Base-by-base conservation (phyloP, 2,329 filamentous ascomycete species). In the Pseudocercospora fijiensis region DNA sequence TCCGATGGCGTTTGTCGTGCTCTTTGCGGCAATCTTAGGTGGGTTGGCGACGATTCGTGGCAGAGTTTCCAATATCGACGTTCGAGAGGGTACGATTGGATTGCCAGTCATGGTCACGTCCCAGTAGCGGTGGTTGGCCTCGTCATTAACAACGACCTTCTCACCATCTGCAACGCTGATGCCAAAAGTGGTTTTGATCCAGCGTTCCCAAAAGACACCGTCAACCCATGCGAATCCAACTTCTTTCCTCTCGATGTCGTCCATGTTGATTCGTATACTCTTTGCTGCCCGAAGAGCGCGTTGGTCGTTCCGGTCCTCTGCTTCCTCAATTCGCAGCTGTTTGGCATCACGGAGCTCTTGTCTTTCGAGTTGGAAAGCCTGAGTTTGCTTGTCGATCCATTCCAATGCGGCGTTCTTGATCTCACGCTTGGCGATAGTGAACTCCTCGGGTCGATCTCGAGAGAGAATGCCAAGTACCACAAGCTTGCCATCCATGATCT, bases 181-280 rank as follows among this genome's bases (percentile, higher is more conserved):
- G 60, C 94, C 94, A 74, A 96, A 99, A 0, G 94, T 97, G n/a
- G 89, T 93, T 70, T 90, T 86, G 68, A 99, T 87, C 95, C 95
- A 99, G 66, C 94, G 86, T 78, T 98, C 93, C 95, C 95, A 99
- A 78, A 98, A 98, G 7, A 91, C 86, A 57, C 93, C 92, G 75
- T 99, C 95, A 11, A 98, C 92, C 95, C 95, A 99, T 11, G 95
- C 95, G 78, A 99, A 99, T 8, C 87, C 86, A 47, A 98, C 92
- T 75, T 96, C 90, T 77, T 94, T 96, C 71, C 89, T 89, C 74
- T 92, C 88, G 58, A 91, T 86, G 74, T 90, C 90, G 71, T 94
- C 90, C 86, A 97, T 96, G 71, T 92, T 91, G 75, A 99, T 93
- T 30, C 88, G 88, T 74, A 96, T 96, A 68, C 87, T 89, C 83